Base-by-base conservation (phyloP, 176 grass and related monocot genomes). In the Tillandsia fasciculata region DNA sequence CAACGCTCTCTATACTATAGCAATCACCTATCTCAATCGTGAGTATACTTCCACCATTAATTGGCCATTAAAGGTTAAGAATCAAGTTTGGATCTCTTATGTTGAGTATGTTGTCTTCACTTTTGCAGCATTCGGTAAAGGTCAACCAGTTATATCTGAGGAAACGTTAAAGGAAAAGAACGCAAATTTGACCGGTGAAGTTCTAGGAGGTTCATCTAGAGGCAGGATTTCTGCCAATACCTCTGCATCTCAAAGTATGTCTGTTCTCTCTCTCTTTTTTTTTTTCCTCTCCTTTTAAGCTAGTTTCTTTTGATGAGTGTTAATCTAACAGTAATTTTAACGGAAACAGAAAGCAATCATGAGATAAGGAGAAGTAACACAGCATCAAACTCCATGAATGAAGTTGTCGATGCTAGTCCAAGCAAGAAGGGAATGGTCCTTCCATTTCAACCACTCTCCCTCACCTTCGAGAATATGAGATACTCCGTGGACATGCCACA, bases 401-500 rank as follows among this genome's bases (percentile, higher is more conserved):
- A 42, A 8, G 56, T 61, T 10, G 17, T 6, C 8, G 33, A 50
- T 49, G 15, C 69, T 79, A 50, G 80, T 11, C 64, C 48, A 18
- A 66, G 73, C 10, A 78, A 82, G 57, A 93, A 76, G 76, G 94
- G 94, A 23, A 93, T 99, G 86, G 85, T 99, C 51, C 89, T 99
- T 67, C 94, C 94, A 64, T 99, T 99, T 75, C 72, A 68, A 15
- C 89, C 89, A 0, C 89, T 99, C 56, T 93, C 89, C 4, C 84
- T 99, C 15, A 85, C 77, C 29, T 99, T 99, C 23, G 84, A 99
- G 63, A 74, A 80, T 59, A 64, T 93, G 29, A 92, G 64, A 71
- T 99, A 99, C 64, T 93, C 86, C 51, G 94, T 99, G 64, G 89
- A 93, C 82, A 99, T 99, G 94, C 94, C 94, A 72, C 84, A 65